These are phyloP conservation scores for Lenzites betulinus DNA, from an alignment of 768 basidiomycete species.

Conservation along the genomic window DNA sequence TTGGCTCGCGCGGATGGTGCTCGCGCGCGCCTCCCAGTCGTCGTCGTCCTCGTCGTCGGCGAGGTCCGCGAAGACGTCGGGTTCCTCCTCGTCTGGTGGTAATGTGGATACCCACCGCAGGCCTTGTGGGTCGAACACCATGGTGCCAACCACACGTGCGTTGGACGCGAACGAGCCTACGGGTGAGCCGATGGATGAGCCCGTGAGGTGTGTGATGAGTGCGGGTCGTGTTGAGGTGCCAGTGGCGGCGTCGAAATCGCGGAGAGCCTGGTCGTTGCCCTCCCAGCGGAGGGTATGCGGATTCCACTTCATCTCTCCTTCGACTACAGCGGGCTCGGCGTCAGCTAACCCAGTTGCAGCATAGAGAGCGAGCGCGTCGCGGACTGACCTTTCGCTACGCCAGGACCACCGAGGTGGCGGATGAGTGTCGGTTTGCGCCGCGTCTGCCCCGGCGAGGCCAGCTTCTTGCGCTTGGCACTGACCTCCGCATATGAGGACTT, in stretches of 20 bases:
- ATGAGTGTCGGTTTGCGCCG: constrained; percentile 85
- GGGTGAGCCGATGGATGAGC: constrained; percentile 83
- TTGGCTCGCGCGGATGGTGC: constrained; percentile 73
- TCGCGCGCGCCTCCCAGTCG: constrained; percentile 73
- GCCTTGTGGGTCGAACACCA: constrained; percentile 92
- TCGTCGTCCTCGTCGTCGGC: constrained; percentile 89
- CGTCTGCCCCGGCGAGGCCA: constrained; percentile 47
- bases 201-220: constrained; percentile 91
- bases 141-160: constrained; percentile 92
- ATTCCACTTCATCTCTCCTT: constrained; percentile 99
- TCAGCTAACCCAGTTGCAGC: neutral
- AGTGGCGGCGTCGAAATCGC: constrained; percentile 84
- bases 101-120: constrained; percentile 96
- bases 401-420: constrained; percentile 71
- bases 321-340: constrained; percentile 51
- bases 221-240: constrained; percentile 89
- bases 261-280: constrained; percentile 90
- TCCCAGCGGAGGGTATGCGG: constrained; percentile 91
- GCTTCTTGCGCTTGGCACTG: constrained; percentile 53
- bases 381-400: constrained; percentile 68
- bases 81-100: constrained; percentile 87
- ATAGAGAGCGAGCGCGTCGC: neutral
- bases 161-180: constrained; percentile 73
- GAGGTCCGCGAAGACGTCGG: constrained; percentile 92
- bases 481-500: constrained; percentile 27